phyloP scores from a whole-genome alignment of 768 basidiomycete genomes.

The Kwoniella sp. region DNA sequence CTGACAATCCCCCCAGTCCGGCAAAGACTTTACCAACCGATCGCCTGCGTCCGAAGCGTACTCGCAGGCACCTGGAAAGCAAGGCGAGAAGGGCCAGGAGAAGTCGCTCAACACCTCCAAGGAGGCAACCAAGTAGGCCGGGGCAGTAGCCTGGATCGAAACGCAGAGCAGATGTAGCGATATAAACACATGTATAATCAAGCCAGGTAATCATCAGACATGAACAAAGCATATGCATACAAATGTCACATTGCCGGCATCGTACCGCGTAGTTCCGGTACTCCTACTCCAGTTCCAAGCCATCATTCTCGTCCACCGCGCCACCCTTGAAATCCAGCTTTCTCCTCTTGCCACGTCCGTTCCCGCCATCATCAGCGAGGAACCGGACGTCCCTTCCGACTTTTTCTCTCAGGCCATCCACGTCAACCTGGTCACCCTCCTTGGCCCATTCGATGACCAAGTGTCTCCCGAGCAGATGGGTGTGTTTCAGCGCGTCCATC shows the following conservation, averaged over 20 bases:
- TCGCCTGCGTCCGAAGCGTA: slow-evolving; percentile 29
- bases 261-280: not conserved
- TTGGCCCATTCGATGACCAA: slow-evolving; percentile 91
- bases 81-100: slow-evolving; percentile 28
- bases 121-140: slow-evolving; percentile 14
- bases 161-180: not conserved
- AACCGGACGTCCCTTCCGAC: slow-evolving; percentile 66
- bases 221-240: not conserved
- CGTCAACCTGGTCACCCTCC: slow-evolving; percentile 60
- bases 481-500: slow-evolving; percentile 78
- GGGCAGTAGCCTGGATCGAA: not conserved
- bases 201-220: not conserved
- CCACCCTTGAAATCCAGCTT: slow-evolving; percentile 40
- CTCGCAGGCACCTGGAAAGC: slow-evolving; percentile 28
- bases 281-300: slow-evolving; percentile 24
- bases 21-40: slow-evolving; percentile 43
- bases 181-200: slow-evolving; percentile 6
- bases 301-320: slow-evolving; percentile 31
- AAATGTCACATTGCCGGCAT: no score
- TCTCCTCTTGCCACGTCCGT: slow-evolving; percentile 30
- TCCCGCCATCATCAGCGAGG: slow-evolving; percentile 50
- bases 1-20: slow-evolving; percentile 20
- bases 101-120: slow-evolving; percentile 32
- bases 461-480: slow-evolving; percentile 92
- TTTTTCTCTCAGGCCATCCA: slow-evolving; percentile 72